Conservation (phyloP, 164 flowering plant genomes). For the Annona squamosa region DNA sequence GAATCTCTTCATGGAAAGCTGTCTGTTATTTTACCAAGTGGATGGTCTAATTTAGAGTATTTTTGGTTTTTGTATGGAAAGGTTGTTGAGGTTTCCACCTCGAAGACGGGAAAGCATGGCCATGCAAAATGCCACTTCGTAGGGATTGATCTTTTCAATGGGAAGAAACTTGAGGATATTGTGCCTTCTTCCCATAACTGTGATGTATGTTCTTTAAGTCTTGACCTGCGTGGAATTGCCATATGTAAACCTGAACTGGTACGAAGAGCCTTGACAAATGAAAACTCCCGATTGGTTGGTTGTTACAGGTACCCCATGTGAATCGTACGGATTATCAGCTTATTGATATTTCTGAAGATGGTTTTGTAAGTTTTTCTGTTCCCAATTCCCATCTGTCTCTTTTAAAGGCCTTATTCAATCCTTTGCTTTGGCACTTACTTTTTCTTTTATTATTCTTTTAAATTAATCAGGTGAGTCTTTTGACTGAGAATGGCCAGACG, state of each 20-base stretch:
- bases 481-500: slow-evolving; percentile 44
- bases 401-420: neutral
- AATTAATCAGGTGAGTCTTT: slow-evolving; percentile 32
- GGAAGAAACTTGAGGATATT: slow-evolving; percentile 69
- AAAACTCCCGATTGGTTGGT: neutral
- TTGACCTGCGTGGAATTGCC: neutral
- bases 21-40: too few relatives aligned
- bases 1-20: too few relatives aligned
- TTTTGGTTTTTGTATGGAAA: slow-evolving; percentile 1
- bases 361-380: slow-evolving; percentile 30
- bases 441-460: neutral
- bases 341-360: slow-evolving; percentile 61
- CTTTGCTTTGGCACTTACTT: neutral
- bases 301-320: slow-evolving; percentile 50
- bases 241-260: neutral
- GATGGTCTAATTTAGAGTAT: neutral
- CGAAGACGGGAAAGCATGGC: slow-evolving; percentile 58
- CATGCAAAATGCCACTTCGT: slow-evolving; percentile 60
- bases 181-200: slow-evolving; percentile 71
- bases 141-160: slow-evolving; percentile 44
- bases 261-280: neutral
- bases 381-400: neutral
- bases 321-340: slow-evolving; percentile 55
- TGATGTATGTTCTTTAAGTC: slow-evolving; percentile 30
- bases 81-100: slow-evolving; percentile 62